Evolutionary conservation across 1,139 yeast genomes (phyloP), one percentile per base, ranked within the genome.

Genomic region (Saccharomycopsis crataegensis): DNA sequence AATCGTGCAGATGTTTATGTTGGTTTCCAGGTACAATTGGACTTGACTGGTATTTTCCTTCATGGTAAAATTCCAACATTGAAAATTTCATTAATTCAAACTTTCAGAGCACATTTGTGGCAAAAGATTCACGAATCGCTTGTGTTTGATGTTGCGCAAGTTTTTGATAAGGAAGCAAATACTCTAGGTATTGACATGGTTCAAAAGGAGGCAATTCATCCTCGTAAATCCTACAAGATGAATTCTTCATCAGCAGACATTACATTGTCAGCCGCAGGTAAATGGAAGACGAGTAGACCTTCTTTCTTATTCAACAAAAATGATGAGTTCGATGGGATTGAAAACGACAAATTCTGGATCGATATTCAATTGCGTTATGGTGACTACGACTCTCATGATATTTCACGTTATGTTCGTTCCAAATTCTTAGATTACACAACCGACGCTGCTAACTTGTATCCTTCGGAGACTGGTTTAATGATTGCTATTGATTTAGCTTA

Each of bases 31-130:
- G 99, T 94, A 37, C 99, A 94, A 67, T 75, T 94, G 46, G 99
- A 94, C 70, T 74, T 94, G 63, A 94, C 99, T 0, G 99, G 99
- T 63, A 93, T 94, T 38, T 93, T 93, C 68, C 74, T 94, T 53
- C 99, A 94, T 65, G 99, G 99, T 62, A 94, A 94, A 68, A 94
- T 94, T 59, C 99, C 99, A 4, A 93, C 99, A 0, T 74, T 94
- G 62, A 94, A 94, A 69, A 93, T 94, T 42, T 93, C 99, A 0
- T 75, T 93, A 59, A 91, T 94, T 66, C 99, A 94, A 68, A 90
- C 94, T 2, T 94, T 94, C 76, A 76, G 99, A 56, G 98, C 99
- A 0, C 99, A 94, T 73, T 78, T 94, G 64, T 94, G 99, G 99
- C 99, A 94, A 66, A 94, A 94, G 69, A 94, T 94, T 54, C 99